Percentiles rank a stretch among this genome's conserved stretches.
These are phyloP conservation scores for Arthrobotrys musiformis DNA, from an alignment of 2,329 filamentous ascomycete species.

Conservation along the genomic window DNA sequence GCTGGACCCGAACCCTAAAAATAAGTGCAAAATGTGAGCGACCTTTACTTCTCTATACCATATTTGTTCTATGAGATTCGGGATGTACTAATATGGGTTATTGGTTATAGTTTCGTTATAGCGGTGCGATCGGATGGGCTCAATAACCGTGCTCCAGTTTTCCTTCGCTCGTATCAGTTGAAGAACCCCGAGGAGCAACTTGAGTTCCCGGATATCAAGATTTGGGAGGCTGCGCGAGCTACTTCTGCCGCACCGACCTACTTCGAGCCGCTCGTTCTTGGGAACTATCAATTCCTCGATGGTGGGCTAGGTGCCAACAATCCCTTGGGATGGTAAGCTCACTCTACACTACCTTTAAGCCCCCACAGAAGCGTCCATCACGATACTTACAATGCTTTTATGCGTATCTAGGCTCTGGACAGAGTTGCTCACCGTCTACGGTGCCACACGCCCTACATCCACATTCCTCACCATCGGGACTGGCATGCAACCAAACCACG, in stretches of 20 bases:
- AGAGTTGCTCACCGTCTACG: background rate
- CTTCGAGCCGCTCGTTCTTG: constrained; percentile 58
- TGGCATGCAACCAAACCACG: background rate
- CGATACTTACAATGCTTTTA: background rate
- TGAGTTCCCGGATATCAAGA: background rate
- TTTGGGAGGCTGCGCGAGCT: constrained; percentile 62
- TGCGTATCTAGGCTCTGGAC: background rate
- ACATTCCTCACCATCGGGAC: background rate
- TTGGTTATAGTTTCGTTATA: background rate
- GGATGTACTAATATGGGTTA: background rate
- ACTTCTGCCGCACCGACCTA: constrained; percentile 62
- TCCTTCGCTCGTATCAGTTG: background rate
- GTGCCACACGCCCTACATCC: background rate
- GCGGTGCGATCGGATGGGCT: background rate
- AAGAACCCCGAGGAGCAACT: background rate
- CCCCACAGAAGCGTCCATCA: too few species aligned
- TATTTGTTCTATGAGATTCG: background rate
- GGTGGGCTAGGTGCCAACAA: background rate
- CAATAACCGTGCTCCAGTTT: background rate
- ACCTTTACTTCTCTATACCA: background rate
- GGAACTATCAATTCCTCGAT: background rate
- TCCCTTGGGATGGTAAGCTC: background rate
- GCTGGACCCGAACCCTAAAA: background rate
- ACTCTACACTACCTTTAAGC: background rate
- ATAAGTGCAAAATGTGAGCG: background rate